Evolutionary conservation across 1,139 yeast genomes (phyloP), one percentile per base, ranked within the genome.

Genomic region (Pichiaceae sp.): DNA sequence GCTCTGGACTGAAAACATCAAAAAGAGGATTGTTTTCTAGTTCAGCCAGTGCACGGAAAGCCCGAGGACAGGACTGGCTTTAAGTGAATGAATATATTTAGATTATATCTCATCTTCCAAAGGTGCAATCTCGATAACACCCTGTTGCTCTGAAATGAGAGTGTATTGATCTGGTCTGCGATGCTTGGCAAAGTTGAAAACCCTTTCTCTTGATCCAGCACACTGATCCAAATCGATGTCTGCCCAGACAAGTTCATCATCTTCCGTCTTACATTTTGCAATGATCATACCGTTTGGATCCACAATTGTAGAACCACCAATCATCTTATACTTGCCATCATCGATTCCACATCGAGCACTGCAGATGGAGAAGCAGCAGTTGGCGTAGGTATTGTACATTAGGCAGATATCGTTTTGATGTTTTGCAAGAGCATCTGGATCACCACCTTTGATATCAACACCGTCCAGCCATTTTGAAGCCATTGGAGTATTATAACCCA

Each of bases 121-220:
- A n/a, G n/a, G n/a, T n/a, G n/a, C n/a, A n/a, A n/a, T n/a, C n/a
- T n/a, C n/a, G n/a, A n/a, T n/a, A n/a, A n/a, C n/a, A n/a, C 24
- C 24, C 24, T 21, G 7, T 11, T 21, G 24, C 11, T 21, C 24
- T 11, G 24, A 7, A 7, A 21, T 7, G 11, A 7, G 24, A 7
- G 7, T 21, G 24, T 39, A 39, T n/a, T 29, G 25, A 3, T 59
- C 63, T 12, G 62, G 61, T 31, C 62, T 52, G 39, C 63, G 52
- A 36, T 59, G 63, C 40, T 60, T 52, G 4, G 59, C 50, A 39
- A 59, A 59, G 36, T 59, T 59, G 42, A 59, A 59, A 54, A 57
- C 51, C 37, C 53, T 54, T 38, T 53, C 42, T 42, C 57, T 54
- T 28, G 61, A 60, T 32, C 51, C 53, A 23, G 53, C 41, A 18